Evolutionary conservation across 129 eudicot genomes (phyloP).

Genomic region (Chrysanthemum makinoi): DNA sequence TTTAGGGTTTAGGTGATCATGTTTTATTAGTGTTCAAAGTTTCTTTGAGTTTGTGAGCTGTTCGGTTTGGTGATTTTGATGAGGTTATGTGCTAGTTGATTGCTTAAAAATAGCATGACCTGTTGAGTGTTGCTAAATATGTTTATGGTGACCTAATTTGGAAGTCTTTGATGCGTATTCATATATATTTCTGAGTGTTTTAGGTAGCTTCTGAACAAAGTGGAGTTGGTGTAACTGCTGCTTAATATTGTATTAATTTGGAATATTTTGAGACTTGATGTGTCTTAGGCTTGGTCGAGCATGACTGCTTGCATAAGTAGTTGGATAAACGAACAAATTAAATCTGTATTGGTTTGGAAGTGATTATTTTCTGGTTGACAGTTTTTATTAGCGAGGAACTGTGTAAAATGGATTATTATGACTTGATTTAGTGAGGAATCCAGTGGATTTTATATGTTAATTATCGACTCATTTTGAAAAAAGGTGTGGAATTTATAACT

Average conservation of each 20-base stretch:
- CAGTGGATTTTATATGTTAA: background rate
- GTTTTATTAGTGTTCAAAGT: background rate
- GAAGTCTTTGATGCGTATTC: background rate
- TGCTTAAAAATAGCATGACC: constrained; percentile 14
- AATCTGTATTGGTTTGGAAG: constrained; percentile 17
- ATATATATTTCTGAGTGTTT: no score
- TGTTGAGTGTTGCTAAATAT: background rate
- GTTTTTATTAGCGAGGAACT: constrained; percentile 1
- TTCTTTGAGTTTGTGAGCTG: constrained; percentile 4
- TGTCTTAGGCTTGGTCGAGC: constrained; percentile 20
- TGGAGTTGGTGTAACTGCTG: background rate
- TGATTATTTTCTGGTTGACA: constrained; percentile 13
- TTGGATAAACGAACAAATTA: constrained; percentile 9
- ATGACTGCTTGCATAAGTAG: constrained; percentile 13
- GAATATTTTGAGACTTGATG: constrained; percentile 22
- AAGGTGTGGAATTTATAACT: constrained; percentile 4
- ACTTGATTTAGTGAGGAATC: constrained; percentile 1
- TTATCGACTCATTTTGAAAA: background rate
- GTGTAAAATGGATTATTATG: background rate
- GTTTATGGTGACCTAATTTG: constrained; percentile 18
- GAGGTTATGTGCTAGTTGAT: constrained; percentile 11
- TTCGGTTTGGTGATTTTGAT: constrained; percentile 1
- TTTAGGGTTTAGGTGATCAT: constrained; percentile 39
- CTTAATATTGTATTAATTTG: constrained; percentile 3
- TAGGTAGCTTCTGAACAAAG: no score